Evolutionary conservation across 371 early-diverging fungal genomes (phyloP), one percentile per base, ranked within the genome.

Genomic region (Actinomortierella ambigua): DNA sequence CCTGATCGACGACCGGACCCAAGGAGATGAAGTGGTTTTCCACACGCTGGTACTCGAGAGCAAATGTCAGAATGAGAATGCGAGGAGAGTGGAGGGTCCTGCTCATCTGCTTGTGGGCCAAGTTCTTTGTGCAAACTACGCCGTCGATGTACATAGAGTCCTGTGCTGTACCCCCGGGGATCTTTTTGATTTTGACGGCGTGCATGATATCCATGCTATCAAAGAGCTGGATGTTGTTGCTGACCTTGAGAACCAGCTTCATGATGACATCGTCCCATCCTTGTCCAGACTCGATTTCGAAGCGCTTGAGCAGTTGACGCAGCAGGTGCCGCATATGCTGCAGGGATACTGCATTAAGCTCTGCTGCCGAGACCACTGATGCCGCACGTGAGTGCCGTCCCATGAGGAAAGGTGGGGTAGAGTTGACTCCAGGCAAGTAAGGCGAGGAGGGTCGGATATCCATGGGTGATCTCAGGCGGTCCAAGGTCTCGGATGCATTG

Each of bases 181-280:
- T 90, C 62, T 88, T 89, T 69, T 98, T 98, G 70, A 97, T 88
- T 67, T 95, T 95, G 56, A 98, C 90, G 58, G 91, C 94, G 26
- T 90, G 88, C n/a, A 93, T 85, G 53, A 95, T 85, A 61, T 96
- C 95, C 63, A 94, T 93, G 47, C 82, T 81, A 60, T 95, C 94
- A 27, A 92, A 90, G 1, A 90, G 88, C 23, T 84, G 82, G 7
- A 94, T 83, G 54, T 83, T 82, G 26, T 84, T 84, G 13, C 88
- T 84, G 0, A 90, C 86, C 49, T 82, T 83, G 28, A 90, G 66
- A 18, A 91, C 70, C 41, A 95, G 60, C 17, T 81, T 77, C 68
- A 89, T 81, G 46, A 95, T 77, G 1, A 93, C 85, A 0, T 81
- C 81, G 28, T 90, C 91, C 95, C 96, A 95, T 8, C 78, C 85